Evolutionary conservation across 202 grass and related monocot genomes (phyloP), one percentile per base, ranked within the genome.

Genomic region (Dendrocalamus latiflorus): DNA sequence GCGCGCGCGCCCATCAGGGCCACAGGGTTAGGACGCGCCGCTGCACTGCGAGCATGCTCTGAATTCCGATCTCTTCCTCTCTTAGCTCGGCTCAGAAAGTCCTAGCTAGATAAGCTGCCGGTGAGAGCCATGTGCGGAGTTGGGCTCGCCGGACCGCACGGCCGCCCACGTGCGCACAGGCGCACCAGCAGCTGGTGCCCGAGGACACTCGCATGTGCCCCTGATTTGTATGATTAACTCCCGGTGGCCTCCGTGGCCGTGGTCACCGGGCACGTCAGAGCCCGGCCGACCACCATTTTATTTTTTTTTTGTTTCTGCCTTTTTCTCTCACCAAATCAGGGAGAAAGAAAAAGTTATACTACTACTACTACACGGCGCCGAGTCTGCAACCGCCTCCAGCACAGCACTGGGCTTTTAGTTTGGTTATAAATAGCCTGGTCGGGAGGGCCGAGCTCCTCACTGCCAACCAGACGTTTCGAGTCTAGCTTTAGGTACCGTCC

Each of bases 341-440:
- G 4, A 10, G 48, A 2, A 30, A 38, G 17, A 38, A 49, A 36
- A 38, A 6, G 13, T 22, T 15, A 34, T 79, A 20, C 1, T 49
- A 14, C 6, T 79, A 12, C 1, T 65, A 9, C 42, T 28, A 30
- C 30, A 7, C 73, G 61, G 68, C 34, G 7, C 67, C 33, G 61
- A 67, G 79, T 25, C 38, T 24, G 53, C 84, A 84, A 80, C 88
- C 14, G 75, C 88, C 80, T 71, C 84, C 79, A 2, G 80, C 55
- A 22, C 79, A 2, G 80, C 55, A 22, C 60, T 3, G 3, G 15
- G 48, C 22, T 63, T 62, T 34, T 38, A 11, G 45, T 11, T 33
- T 28, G 67, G 50, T 76, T 93, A 96, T 96, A 96, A 93, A 91
- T 91, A 85, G 55, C 1, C 41, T 4, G 43, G 24, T 21, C 3